These are phyloP conservation scores for Cladophialophora immunda DNA, from an alignment of 2,329 filamentous ascomycete genomes.

Conservation along the genomic window DNA sequence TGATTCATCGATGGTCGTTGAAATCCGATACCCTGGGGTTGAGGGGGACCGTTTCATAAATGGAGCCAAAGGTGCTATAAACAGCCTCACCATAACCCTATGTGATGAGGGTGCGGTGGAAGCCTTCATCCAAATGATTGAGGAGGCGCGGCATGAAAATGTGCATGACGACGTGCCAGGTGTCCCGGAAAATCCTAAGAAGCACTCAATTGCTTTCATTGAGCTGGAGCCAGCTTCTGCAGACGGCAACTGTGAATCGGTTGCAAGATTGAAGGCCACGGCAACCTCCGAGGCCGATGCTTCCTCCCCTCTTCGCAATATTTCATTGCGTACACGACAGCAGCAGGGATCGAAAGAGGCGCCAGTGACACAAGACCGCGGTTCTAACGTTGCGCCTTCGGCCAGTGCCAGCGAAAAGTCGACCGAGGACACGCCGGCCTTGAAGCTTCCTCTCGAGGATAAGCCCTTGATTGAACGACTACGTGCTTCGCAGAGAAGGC, in stretches of 20 bases:
- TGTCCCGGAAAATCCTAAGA: neutral
- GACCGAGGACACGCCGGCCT: conserved; percentile 1
- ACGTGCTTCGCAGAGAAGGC: conserved; percentile 17
- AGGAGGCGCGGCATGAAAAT: conserved; percentile 3
- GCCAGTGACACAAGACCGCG: neutral
- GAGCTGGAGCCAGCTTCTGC: conserved; percentile 14
- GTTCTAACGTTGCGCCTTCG: neutral
- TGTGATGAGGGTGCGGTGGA: conserved; percentile 24
- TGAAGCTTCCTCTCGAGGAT: neutral
- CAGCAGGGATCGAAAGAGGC: neutral
- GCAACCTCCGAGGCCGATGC: neutral
- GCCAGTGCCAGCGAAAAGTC: neutral
- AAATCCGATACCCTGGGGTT: conserved; percentile 22
- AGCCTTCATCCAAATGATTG: conserved; percentile 8
- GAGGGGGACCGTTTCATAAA: conserved; percentile 25
- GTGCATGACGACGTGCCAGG: neutral
- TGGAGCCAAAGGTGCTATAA: conserved; percentile 29
- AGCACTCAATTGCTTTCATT: conserved; percentile 25
- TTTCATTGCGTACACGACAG: conserved; percentile 8
- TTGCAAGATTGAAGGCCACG: neutral
- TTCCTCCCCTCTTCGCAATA: conserved; percentile 19
- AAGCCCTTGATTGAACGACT: conserved; percentile 10
- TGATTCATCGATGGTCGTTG: conserved; percentile 21
- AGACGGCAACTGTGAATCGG: neutral
- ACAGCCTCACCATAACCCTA: conserved; percentile 23